These are phyloP conservation scores for Gyromitra esculenta DNA, from an alignment of 2,329 filamentous ascomycete genomes.

Conservation along the genomic window DNA sequence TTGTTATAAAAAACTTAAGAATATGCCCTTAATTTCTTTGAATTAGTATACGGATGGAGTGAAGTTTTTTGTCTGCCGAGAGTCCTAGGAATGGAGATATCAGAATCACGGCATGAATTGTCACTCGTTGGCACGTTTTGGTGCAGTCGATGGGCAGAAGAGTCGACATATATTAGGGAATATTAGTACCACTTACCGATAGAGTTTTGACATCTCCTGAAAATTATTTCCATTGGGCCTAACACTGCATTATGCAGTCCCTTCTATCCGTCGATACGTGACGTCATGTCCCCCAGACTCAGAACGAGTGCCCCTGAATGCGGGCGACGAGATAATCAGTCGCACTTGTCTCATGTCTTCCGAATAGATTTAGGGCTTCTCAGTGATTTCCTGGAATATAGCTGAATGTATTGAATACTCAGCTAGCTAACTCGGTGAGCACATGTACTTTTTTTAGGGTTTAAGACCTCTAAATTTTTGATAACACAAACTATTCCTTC, in stretches of 20 bases:
- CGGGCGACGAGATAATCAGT: conserved; percentile 11
- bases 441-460: not conserved
- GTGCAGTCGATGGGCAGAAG: not conserved
- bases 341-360: conserved; percentile 22
- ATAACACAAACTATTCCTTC: not conserved
- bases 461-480: not conserved
- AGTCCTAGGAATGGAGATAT: not conserved
- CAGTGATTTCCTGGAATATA: not conserved
- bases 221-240: conserved; percentile 17
- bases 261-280: conserved; percentile 26
- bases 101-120: not conserved
- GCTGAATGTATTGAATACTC: not conserved
- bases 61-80: not conserved
- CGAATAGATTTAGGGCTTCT: not conserved
- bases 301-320: conserved; percentile 33
- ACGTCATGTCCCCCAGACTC: conserved; percentile 36
- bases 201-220: not conserved
- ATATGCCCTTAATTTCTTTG: conserved; percentile 27
- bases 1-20: not conserved
- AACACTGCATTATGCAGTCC: conserved; percentile 19
- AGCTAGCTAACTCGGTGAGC: not conserved
- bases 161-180: not conserved
- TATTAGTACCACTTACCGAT: conserved; percentile 11
- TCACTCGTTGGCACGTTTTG: conserved; percentile 13
- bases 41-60: not conserved